Evolutionary conservation across 2,329 filamentous ascomycete species (phyloP).

Genomic region (Domatiomyces catenatus): DNA sequence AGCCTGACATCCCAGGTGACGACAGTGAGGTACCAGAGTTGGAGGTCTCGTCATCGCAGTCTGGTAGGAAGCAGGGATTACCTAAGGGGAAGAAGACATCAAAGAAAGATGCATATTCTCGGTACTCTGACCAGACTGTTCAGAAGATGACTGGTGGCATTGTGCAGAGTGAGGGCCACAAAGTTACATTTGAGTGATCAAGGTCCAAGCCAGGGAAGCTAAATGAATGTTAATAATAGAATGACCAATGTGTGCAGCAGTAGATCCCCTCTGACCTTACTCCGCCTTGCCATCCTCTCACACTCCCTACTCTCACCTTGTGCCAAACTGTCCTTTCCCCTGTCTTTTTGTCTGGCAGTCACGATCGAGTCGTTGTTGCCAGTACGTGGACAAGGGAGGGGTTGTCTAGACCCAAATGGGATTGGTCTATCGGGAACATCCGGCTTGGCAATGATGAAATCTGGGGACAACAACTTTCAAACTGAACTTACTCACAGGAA

Average conservation of each 20-base stretch:
- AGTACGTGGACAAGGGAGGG: too few species aligned
- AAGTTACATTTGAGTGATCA: constrained; percentile 59
- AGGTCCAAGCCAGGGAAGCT: not conserved
- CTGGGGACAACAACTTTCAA: not conserved
- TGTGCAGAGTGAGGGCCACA: constrained; percentile 63
- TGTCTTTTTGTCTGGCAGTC: not conserved
- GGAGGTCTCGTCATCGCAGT: not conserved
- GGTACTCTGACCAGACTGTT: constrained; percentile 36
- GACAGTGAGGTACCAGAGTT: constrained; percentile 23
- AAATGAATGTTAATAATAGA: not conserved
- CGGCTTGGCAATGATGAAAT: not conserved
- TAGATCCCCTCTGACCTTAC: too few species aligned
- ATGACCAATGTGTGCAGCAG: too few species aligned
- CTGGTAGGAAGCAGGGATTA: not conserved
- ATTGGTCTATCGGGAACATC: not conserved
- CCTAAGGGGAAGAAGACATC: not conserved
- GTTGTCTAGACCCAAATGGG: not conserved
- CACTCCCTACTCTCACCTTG: too few species aligned
- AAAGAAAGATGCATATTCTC: constrained; percentile 30
- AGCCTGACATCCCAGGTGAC: constrained; percentile 20
- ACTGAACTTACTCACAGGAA: not conserved
- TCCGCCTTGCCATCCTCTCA: too few species aligned
- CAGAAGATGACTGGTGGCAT: constrained; percentile 62
- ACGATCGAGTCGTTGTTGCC: not conserved
- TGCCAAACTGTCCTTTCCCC: too few species aligned